Evolutionary conservation across 2,329 filamentous ascomycete species (phyloP).

Genomic region (Aspergillus tamarii): DNA sequence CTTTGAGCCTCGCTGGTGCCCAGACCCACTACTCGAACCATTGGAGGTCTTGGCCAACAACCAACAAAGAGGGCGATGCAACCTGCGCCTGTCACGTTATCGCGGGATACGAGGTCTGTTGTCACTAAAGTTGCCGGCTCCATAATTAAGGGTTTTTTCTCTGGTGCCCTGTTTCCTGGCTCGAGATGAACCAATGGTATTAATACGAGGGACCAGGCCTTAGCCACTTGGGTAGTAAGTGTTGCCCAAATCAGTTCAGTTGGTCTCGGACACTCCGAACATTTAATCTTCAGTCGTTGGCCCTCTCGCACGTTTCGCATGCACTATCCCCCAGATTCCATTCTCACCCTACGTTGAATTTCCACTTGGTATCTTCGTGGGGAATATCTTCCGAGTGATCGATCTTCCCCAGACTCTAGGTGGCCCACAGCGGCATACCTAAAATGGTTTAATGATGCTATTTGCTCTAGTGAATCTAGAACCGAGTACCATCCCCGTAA

Average conservation of each 20-base stretch:
- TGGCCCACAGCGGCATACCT: neutral
- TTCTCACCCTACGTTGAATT: neutral
- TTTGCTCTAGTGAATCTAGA: neutral
- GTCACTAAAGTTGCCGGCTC: neutral
- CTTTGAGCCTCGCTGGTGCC: neutral
- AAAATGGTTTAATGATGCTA: neutral
- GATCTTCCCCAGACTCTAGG: neutral
- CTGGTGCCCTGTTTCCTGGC: neutral
- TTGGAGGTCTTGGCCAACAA: neutral
- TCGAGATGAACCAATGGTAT: neutral
- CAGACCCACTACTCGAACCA: neutral
- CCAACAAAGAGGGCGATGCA: neutral
- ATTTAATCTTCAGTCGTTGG: neutral
- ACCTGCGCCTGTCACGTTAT: neutral
- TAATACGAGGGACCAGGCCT: neutral
- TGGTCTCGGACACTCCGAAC: neutral
- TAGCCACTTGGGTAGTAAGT: neutral
- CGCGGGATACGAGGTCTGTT: neutral
- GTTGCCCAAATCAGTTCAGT: neutral
- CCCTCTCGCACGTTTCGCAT: neutral
- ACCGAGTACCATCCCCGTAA: neutral
- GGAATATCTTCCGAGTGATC: neutral
- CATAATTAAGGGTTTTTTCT: neutral
- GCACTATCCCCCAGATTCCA: neutral
- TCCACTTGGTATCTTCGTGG: neutral